Evolutionary conservation across 2,329 filamentous ascomycete genomes (phyloP), one percentile per base, ranked within the genome.

Genomic region (Penicillium digitatum): DNA sequence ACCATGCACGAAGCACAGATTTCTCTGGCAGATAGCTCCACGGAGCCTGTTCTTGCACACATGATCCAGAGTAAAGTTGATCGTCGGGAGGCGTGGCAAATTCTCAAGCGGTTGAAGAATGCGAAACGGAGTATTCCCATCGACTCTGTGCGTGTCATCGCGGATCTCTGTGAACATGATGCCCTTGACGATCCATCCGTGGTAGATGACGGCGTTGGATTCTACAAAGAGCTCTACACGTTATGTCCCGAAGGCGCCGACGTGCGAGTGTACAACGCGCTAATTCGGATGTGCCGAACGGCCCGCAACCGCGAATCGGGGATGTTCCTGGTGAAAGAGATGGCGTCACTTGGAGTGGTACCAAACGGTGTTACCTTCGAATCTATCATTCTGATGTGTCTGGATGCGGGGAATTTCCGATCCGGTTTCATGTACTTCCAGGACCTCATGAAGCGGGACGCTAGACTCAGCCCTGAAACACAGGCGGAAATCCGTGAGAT

Each of bases 1-100:
- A 86, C 90, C 67, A 94, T 95, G 87, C 75, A 82, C 22, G 79
- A 82, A 56, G 82, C 85, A 18, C 83, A 85, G 5, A 69, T 87
- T 5, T 69, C 79, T 37, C 78, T 84, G 3, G 81, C 83, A 32
- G 68, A 79, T 4, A 81, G 77, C 14, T 87, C 82, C 52, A 90
- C 88, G 2, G 79, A 86, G 16, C 73, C 83, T 2, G 76, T 96
- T 22, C 85, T 81, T 62, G 66, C 70, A 3, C 75, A 82, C 55
- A 76, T 95, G 39, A 74, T 74, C 37, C 66, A 75, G 37, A 73
- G 78, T 1, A 72, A 78, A 0, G 65, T 69, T 0, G 75, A 81
- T 3, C 74, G 82, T 1, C 69, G 77, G 16, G 71, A 80, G 37
- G 82, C 84, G 3, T 82, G 88, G 66, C 63, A 70, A 3, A 74